Base-by-base conservation (phyloP, 768 basidiomycete genomes). In the Trichaptum fuscoviolaceum region DNA sequence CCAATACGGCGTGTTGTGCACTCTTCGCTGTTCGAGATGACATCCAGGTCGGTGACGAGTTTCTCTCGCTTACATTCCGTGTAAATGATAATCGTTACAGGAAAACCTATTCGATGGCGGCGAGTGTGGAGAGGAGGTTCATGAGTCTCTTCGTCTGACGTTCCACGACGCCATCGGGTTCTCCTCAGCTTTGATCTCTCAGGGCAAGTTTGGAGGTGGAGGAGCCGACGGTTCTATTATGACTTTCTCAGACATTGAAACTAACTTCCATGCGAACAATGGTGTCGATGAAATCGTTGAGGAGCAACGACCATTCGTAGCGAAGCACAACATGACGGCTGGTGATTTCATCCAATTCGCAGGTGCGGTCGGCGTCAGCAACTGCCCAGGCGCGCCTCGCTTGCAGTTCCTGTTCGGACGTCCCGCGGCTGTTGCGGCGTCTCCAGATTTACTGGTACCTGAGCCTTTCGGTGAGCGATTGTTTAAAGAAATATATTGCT, bases 1-100 rank as follows among this genome's bases (percentile, higher is more conserved):
- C 62, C 20, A 68, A 68, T 57, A 7, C 68, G 4, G 67, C 68
- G 6, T 64, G 63, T 27, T 67, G 64, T 58, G 58, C 63, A 20
- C 34, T 23, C 10, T 77, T 74, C 70, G 68, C 75, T 27, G 69
- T 77, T 57, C 69, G 73, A 12, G 77, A 76, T 57, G 73, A 74
- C 57, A 71, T 78, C 62, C 67, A 77, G 66, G 64, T 52, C 2
- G 20, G 42, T 12, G 20, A 52, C 2, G 42, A 52, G 15, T 4
- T 52, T 52, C 42, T 20, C 42, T 30, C 42, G 3, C 42, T 52
- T 3, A 5, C 20, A 12, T 12, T 15, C 20, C 20, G 12, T 15
- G 3, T 4, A 20, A 52, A 6, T 15, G 15, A 52, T 12, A 20
- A 20, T 12, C 42, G 15, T 52, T 52, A 52, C 10, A 52, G 42